Evolutionary conservation across 202 grass and related monocot genomes (phyloP), one percentile per base, ranked within the genome.

Genomic region (Dendrocalamus latiflorus): DNA sequence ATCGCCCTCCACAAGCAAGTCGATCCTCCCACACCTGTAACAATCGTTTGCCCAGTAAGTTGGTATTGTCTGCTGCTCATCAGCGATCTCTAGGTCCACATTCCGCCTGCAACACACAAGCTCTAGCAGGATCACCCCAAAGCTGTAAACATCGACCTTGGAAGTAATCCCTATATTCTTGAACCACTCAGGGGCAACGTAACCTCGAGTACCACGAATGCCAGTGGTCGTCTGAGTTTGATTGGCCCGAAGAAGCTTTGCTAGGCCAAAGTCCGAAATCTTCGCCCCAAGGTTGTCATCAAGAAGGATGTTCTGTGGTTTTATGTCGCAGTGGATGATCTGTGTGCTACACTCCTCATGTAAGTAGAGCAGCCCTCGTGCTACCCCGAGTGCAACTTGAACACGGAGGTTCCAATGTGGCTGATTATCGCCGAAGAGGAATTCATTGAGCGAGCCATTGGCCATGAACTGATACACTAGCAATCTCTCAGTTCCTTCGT

Each of bases 301-400:
- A 0, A 97, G 78, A 50, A 97, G 86, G 43, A 97, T 89, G 70
- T 97, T 97, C 65, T 89, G 86, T 5, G 93, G 89, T 70, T 97
- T 97, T 70, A 93, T 93, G 48, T 97, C 91, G 18, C 94, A 97
- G 64, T 93, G 94, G 43, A 97, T 91, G 57, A 97, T 90, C 79
- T 97, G 94, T 15, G 65, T 75, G 71, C 71, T 65, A 21, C 94
- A 97, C 59, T 93, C 94, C 43, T 97, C 87, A 8, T 97, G 94
- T 62, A 93, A 78, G 91, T 97, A 93, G 14, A 79, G 79, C 33
- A 97, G 71, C 1, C 91, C 94, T 60, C 60, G 49, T 16, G 94
- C 89, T 6, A 97, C 83, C 14, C 81, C 91, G 0, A 93, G 24
- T 34, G 89, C 89, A 3, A 97, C 57, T 51, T 88, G 81, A 65